Percentiles rank a stretch among this genome's conserved stretches.
Conservation (phyloP, 1,284 basidiomycete species). For the Naganishia liquefaciens region DNA sequence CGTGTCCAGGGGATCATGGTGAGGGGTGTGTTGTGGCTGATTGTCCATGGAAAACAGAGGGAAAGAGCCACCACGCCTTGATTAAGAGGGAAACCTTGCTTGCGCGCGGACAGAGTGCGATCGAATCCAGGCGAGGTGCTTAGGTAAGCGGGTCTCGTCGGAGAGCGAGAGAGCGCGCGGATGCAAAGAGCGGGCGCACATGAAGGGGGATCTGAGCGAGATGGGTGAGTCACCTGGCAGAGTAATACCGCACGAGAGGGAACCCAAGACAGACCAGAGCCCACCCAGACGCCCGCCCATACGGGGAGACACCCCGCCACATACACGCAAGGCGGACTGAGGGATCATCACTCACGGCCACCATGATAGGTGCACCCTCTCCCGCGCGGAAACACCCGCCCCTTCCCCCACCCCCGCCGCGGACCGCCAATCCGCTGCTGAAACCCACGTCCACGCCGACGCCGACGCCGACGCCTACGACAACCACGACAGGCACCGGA, state of each 20-base stretch:
- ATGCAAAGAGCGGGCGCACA: no score
- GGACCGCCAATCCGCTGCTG: neutral
- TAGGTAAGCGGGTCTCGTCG: no score
- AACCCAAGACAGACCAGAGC: neutral
- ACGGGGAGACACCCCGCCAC: neutral
- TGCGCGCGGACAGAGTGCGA: neutral
- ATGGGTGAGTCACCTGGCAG: no score
- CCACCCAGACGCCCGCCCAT: no score
- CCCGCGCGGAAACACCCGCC: neutral
- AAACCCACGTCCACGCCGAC: neutral
- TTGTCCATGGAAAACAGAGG: no score
- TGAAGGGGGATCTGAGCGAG: no score
- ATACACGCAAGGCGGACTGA: neutral
- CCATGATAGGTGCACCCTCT: neutral
- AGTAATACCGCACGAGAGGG: no score
- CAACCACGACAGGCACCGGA: no score
- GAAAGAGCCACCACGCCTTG: neutral
- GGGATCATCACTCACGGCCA: conserved; percentile 8
- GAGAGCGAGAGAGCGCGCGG: no score
- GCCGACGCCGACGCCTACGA: neutral
- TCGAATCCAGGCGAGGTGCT: neutral
- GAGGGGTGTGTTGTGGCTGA: neutral
- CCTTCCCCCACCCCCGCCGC: neutral
- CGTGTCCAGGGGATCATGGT: conserved; percentile 17
- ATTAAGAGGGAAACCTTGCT: neutral